A percentile compares a stretch with the other conserved stretches of the same genome.
Conservation (phyloP, 208 protist species). For the Leishmania martiniquensis region DNA sequence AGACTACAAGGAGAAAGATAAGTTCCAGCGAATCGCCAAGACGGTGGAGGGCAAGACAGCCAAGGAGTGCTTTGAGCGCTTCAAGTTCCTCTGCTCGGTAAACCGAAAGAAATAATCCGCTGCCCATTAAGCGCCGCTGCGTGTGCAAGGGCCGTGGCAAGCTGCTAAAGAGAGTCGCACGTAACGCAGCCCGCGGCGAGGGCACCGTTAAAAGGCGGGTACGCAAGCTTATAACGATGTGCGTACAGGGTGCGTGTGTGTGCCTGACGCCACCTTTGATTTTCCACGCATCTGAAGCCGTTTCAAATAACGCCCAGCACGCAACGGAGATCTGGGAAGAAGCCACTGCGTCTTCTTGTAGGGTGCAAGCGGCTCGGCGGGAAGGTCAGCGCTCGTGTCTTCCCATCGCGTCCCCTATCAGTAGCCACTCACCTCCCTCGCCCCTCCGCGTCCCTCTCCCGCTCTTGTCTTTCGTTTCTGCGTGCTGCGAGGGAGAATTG, state of each 20-base stretch:
- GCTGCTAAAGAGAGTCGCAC: background rate
- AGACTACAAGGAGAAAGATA: constrained; percentile 94
- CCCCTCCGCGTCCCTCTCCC: background rate
- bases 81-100: constrained; percentile 94
- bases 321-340: background rate
- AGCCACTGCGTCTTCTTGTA: background rate
- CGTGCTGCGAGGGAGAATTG: background rate
- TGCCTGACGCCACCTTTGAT: background rate
- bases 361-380: background rate
- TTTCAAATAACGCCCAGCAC: background rate
- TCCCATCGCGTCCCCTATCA: background rate
- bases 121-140: background rate
- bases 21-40: constrained; percentile 96
- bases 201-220: background rate
- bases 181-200: background rate
- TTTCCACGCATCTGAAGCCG: background rate
- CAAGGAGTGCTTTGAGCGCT: constrained; percentile 97
- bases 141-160: background rate
- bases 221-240: background rate
- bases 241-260: background rate
- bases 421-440: background rate
- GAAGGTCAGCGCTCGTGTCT: background rate
- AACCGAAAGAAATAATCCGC: constrained; percentile 79
- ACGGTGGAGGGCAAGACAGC: constrained; percentile 94
- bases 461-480: background rate